Percentiles rank a stretch among this genome's conserved stretches.
These are phyloP conservation scores for Candida nitratophila DNA, from an alignment of 805 yeast genomes.

Conservation along the genomic window DNA sequence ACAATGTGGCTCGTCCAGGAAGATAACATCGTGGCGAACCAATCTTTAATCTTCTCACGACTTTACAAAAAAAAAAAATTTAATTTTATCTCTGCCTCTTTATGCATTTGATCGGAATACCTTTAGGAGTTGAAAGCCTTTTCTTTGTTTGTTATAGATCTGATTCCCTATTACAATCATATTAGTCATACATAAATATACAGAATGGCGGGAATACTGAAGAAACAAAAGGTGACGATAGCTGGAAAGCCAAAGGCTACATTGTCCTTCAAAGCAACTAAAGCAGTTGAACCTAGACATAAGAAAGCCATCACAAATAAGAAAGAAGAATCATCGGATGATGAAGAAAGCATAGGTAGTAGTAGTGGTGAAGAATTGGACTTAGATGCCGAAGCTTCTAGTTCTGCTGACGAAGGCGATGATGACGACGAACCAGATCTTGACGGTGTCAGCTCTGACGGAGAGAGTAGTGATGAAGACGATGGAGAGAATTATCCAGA, in stretches of 20 bases:
- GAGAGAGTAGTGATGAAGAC: not conserved
- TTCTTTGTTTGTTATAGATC: too few relatives aligned
- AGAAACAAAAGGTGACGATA: constrained; percentile 1
- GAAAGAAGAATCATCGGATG: constrained; percentile 16
- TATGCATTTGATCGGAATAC: not conserved
- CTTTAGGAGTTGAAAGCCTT: too few relatives aligned
- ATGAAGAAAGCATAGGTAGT: constrained; percentile 8
- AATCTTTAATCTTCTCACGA: not conserved
- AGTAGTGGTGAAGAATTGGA: constrained; percentile 14
- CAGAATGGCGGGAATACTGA: not conserved
- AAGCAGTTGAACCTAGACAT: constrained; percentile 2
- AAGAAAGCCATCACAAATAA: not conserved
- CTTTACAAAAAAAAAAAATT: not conserved
- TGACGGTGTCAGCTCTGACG: constrained; percentile 1
- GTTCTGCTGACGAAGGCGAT: constrained; percentile 12
- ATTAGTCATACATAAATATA: too few relatives aligned
- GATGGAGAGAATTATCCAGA: constrained; percentile 13
- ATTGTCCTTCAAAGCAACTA: not conserved
- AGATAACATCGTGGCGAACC: too few relatives aligned
- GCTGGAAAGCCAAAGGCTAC: not conserved
- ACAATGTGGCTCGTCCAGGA: not conserved
- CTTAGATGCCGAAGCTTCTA: constrained; percentile 8
- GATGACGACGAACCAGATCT: constrained; percentile 14
- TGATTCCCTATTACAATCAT: too few relatives aligned
- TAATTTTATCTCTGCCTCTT: not conserved